Base-by-base conservation (phyloP, 2,329 filamentous ascomycete species). In the Trichoderma guizhouense region DNA sequence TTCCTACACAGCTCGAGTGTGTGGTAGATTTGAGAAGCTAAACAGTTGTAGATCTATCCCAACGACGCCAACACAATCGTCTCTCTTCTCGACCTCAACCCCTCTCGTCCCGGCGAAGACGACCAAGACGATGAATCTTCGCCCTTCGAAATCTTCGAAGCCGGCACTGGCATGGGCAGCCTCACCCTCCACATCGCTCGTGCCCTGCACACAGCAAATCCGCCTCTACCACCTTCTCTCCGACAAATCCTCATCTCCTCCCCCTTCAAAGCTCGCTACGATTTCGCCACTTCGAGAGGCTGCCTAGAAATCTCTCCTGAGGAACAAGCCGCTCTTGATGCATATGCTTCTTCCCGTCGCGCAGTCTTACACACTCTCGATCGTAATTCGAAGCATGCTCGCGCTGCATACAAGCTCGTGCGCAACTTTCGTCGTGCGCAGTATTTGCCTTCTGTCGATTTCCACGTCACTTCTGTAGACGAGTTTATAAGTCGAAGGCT, bases 131-230 rank as follows among this genome's bases (percentile, higher is more conserved):
- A 47, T 24, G 26, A 53, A 34, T 2, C 15, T 15, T 80, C 83
- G 9, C 87, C 86, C 0, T 80, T 95, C 14, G 92, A 95, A 78
- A 92, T 96, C 58, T 90, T 96, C 67, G 93, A 96, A 81, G 93
- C 93, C 61, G 93, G 93, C 18, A 96, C 93, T 4, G 93, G 93
- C n/a, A 92, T 95, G 84, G 93, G 93, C 72, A 90, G 91, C 39
- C 81, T 96, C 72, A 95, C 93, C 0, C 81, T 96, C 5, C 89
- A 95, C 77, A 85, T 96, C 26, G 90, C 92, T 34, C 88, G 92
- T 67, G 92, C 92, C 3, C 88, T 96, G 60, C 91, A 95, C 78
- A 92, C 88, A 58, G 91, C 89, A 21, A 95, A 95, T 77, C 82
- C 88, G 2, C 81, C 84, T 7, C 66, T 82, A 4, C 82, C 86